Conservation (phyloP, 2,329 filamentous ascomycete genomes). For the Trichoderma sp. region DNA sequence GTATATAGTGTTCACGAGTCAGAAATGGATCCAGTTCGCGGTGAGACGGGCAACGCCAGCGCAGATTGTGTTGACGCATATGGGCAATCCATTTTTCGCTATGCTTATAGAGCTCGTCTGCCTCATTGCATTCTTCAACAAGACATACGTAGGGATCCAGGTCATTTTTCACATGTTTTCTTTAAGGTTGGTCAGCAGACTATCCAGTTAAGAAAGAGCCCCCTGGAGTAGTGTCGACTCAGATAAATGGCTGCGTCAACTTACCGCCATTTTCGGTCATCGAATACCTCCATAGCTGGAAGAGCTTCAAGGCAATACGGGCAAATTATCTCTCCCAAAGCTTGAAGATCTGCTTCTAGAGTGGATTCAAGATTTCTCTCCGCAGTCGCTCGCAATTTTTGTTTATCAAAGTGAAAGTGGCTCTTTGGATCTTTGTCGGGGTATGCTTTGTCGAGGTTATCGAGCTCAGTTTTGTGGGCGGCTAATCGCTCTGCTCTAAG, state of each 20-base stretch:
- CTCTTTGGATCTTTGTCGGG: not conserved
- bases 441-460: not conserved
- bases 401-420: not conserved
- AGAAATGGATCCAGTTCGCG: not conserved
- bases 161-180: constrained; percentile 31
- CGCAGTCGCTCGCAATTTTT: not conserved
- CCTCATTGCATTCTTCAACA: constrained; percentile 30
- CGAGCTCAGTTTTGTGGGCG: not conserved
- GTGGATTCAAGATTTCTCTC: not conserved
- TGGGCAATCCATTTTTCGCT: constrained; percentile 11
- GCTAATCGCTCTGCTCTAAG: not conserved
- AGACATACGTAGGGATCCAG: constrained; percentile 34
- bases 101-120: constrained; percentile 25
- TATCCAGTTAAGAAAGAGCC: not conserved
- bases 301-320: not conserved
- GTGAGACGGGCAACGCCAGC: not conserved
- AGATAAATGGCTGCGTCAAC: not conserved
- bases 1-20: not conserved
- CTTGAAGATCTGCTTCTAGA: not conserved
- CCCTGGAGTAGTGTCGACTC: not conserved
- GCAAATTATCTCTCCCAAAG: not conserved
- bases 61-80: not conserved
- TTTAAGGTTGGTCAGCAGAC: not conserved
- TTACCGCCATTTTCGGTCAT: not conserved
- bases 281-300: not conserved